A percentile compares a stretch with the other conserved stretches of the same genome.
Evolutionary conservation across 257 asterid species (phyloP).

Genomic region (Solanum piurae): DNA sequence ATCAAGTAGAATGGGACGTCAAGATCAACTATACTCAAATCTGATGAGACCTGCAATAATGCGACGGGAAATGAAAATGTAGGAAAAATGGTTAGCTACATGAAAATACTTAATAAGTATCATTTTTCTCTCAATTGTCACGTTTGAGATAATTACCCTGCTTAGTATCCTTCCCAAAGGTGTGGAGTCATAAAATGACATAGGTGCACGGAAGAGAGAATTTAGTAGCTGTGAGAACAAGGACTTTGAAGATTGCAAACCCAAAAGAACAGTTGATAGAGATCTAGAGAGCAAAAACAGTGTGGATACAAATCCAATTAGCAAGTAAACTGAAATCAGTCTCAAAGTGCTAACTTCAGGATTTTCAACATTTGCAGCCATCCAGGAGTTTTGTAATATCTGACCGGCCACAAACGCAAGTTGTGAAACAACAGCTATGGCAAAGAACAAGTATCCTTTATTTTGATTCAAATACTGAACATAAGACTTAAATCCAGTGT

Average conservation of each 20-base stretch:
- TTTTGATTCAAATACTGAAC: slow-evolving; percentile 55
- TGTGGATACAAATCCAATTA: slow-evolving; percentile 47
- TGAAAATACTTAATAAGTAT: neutral
- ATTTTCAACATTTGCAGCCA: slow-evolving; percentile 88
- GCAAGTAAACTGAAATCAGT: slow-evolving; percentile 61
- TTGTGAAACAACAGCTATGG: slow-evolving; percentile 44
- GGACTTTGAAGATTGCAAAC: slow-evolving; percentile 61
- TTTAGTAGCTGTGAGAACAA: slow-evolving; percentile 45
- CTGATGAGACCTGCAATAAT: slow-evolving; percentile 58
- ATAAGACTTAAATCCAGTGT: slow-evolving; percentile 76
- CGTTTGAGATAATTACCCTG: slow-evolving; percentile 36
- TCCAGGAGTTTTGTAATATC: slow-evolving; percentile 74
- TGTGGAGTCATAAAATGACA: slow-evolving; percentile 88
- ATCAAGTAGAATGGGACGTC: neutral
- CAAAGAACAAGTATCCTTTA: slow-evolving; percentile 54
- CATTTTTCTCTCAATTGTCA: neutral
- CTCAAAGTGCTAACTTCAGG: slow-evolving; percentile 34
- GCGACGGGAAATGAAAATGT: neutral
- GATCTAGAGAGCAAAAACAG: slow-evolving; percentile 48
- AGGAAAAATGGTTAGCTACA: neutral
- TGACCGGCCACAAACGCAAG: slow-evolving; percentile 39
- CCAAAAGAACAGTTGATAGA: slow-evolving; percentile 43
- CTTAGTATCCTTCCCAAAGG: slow-evolving; percentile 85
- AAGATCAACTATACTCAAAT: slow-evolving; percentile 61
- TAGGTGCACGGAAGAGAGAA: slow-evolving; percentile 88